Base-by-base conservation (phyloP, 2,329 filamentous ascomycete genomes). In the Fusarium oxysporum region DNA sequence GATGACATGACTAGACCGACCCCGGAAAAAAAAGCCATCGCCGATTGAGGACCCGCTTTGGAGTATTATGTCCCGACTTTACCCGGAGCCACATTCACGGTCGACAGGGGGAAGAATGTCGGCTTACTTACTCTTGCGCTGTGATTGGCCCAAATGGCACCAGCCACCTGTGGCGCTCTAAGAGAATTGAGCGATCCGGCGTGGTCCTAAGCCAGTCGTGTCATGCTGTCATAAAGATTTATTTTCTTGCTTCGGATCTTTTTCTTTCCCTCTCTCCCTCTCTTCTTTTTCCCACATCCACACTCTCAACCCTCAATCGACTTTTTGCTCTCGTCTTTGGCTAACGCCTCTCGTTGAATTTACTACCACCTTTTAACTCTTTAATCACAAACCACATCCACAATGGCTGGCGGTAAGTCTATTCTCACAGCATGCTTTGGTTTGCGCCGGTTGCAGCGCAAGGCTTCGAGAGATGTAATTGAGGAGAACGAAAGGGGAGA, bases 321-420 rank as follows among this genome's bases (percentile, higher is more conserved):
- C 54, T 54, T 55, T 28, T 54, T 65, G 45, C 44, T 56, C 47
- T 54, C 51, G 57, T 69, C 62, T 59, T 65, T 67, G 72, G 60
- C 70, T 69, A 60, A 75, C 62, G 72, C 70, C 70, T 71, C 57
- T 59, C 32, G 67, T 71, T 61, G 53, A 43, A 47, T 68, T 60
- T 59, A 71, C 71, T 57, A 62, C 74, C 48, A 69, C 63, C 30
- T 68, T 50, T 41, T 62, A 55, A 62, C 66, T 53, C 62, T 28
- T 63, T 76, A 74, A 76, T 69, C 60, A 66, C 53, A 69, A 73
- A 60, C 71, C 65, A 72, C 65, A 73, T 65, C 74, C 81, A 85
- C 79, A 82, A 85, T 85, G 83, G 83, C 83, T 82, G 83, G 82
- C 77, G 83, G 83, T 85, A 83, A 85, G 83, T 85, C 45, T 60